Evolutionary conservation across 1,284 basidiomycete species (phyloP), one percentile per base, ranked within the genome.

Genomic region (Uromyces viciae-fabae): DNA sequence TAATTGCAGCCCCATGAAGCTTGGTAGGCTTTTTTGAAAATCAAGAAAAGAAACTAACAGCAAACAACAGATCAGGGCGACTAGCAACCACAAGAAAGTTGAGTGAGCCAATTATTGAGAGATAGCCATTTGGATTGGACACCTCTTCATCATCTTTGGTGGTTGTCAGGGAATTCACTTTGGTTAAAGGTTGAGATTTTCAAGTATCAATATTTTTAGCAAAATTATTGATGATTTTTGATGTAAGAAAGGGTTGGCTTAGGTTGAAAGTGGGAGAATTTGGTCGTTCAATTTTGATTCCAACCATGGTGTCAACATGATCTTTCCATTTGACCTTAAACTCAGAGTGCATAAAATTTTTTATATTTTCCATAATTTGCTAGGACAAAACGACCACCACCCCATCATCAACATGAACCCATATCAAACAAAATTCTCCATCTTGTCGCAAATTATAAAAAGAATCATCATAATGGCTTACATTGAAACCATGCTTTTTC

Each of bases 321-420:
- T 72, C 42, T 43, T 72, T 17, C 69, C 69, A 72, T 17, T n/a
- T 49, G 4, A 73, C 25, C 22, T 73, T 46, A 52, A 73, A 52
- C 14, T 25, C 2, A 4, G 42, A 15, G 11, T 46, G 9, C 5
- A 73, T 28, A 17, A n/a, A 14, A 31, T 19, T 9, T 28, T 28
- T 2, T n/a, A 46, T 49, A 8, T 46, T n/a, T 17, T 7, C 5
- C 4, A 73, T 9, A 5, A 52, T 73, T 2, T 73, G 9, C 3
- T 25, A 22, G 3, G 43, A 28, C 15, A 46, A 46, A 3, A 15
- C n/a, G 19, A 15, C 22, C 2, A 73, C 42, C 5, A 73, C 25
- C 19, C 69, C 69, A 52, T 73, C 69, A 52, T 73, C 69, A 22
- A 73, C 46, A 52, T 73, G 38, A 3, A 73, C 31, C 69, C 69